phyloP scores from a whole-genome alignment of 2,329 filamentous ascomycete species.

The Paraconiothyrium sp. region DNA sequence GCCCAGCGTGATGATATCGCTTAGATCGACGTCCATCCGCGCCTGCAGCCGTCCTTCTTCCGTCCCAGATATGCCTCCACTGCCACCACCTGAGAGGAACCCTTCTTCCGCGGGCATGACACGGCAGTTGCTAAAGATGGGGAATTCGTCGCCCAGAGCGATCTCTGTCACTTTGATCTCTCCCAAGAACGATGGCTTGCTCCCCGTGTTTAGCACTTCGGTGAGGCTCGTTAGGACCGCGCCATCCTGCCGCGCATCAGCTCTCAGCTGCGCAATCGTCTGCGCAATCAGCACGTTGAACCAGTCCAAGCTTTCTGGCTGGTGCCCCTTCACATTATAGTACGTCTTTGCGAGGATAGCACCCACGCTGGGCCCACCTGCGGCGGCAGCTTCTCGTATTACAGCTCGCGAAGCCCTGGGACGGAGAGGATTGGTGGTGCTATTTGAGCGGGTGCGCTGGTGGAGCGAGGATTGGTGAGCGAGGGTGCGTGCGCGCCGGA shows the following conservation, averaged over 20 bases:
- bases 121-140: conserved; percentile 97
- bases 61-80: conserved; percentile 57
- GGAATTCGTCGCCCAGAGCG: conserved; percentile 94
- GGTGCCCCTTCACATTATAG: conserved; percentile 94
- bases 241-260: conserved; percentile 90
- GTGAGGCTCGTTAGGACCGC: conserved; percentile 87
- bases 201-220: conserved; percentile 84
- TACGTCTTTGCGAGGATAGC: conserved; percentile 97
- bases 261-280: conserved; percentile 93
- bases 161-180: conserved; percentile 95
- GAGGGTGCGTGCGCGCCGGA: conserved; percentile 76
- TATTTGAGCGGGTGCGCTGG: conserved; percentile 45
- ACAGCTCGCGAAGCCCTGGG: conserved; percentile 50
- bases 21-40: conserved; percentile 95
- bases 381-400: conserved; percentile 56
- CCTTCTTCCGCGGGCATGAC: conserved; percentile 91
- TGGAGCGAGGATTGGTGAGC: conserved; percentile 63
- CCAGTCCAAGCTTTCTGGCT: conserved; percentile 97
- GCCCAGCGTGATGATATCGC: conserved; percentile 93
- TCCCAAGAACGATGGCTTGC: conserved; percentile 89
- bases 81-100: conserved; percentile 53
- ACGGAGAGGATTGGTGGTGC: conserved; percentile 40
- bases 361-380: conserved; percentile 81
- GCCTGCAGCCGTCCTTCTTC: conserved; percentile 86
- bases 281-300: conserved; percentile 98